Conservation (phyloP, 2,329 filamentous ascomycete genomes). For the Apiospora saccharicola region DNA sequence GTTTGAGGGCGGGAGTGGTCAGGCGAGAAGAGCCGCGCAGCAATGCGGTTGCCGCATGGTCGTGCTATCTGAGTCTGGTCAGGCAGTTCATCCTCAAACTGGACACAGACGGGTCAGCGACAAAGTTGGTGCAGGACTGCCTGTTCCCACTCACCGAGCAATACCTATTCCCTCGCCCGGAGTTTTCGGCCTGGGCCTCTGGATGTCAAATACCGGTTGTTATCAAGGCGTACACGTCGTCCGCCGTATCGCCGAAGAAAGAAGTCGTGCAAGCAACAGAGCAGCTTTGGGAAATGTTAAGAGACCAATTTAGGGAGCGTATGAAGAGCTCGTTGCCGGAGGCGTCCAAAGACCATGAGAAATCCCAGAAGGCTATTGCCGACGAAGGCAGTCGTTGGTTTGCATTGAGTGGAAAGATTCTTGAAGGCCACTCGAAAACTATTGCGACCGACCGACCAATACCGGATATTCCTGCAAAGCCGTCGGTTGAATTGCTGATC, state of each 20-base stretch:
- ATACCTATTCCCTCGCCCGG: conserved; percentile 57
- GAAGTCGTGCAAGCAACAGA: conserved; percentile 57
- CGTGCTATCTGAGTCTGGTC: conserved; percentile 73
- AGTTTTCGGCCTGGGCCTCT: conserved; percentile 47
- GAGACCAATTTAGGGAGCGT: conserved; percentile 66
- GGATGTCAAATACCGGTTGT: conserved; percentile 47
- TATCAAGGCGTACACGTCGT: conserved; percentile 56
- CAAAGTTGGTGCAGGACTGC: conserved; percentile 55
- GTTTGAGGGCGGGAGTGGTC: conserved; percentile 74
- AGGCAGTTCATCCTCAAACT: conserved; percentile 59
- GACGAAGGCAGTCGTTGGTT: conserved; percentile 75
- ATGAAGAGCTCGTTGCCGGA: conserved; percentile 82
- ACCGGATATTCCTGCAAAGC: conserved; percentile 38
- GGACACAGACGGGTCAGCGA: conserved; percentile 51
- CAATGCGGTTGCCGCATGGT: conserved; percentile 76
- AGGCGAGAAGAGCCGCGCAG: conserved; percentile 76
- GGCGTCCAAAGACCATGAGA: conserved; percentile 77
- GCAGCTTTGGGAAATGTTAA: conserved; percentile 69
- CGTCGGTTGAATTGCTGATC: conserved; percentile 45
- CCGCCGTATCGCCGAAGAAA: conserved; percentile 49
- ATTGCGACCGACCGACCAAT: conserved; percentile 35
- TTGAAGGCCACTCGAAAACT: conserved; percentile 43
- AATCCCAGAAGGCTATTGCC: conserved; percentile 74
- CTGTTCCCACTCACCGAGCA: conserved; percentile 63
- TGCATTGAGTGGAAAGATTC: conserved; percentile 58